These are phyloP conservation scores for Cenchrus fungigraminus DNA, from an alignment of 176 grass and related monocot species.

Conservation along the genomic window DNA sequence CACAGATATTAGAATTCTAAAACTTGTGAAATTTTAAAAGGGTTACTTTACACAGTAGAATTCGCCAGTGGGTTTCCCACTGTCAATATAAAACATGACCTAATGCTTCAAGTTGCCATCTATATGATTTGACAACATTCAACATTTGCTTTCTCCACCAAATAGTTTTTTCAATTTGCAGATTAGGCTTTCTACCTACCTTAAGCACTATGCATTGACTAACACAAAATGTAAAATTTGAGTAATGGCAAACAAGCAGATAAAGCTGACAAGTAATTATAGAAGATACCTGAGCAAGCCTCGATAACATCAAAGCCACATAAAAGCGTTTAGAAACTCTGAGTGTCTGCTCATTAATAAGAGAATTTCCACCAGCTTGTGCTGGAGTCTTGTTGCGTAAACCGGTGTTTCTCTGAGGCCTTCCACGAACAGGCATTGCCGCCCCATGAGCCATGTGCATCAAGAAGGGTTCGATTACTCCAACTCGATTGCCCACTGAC, in stretches of 20 bases:
- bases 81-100: background rate
- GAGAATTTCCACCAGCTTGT: slow-evolving; percentile 36
- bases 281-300: slow-evolving; percentile 77
- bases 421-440: slow-evolving; percentile 59
- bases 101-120: slow-evolving; percentile 9
- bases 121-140: background rate
- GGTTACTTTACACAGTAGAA: background rate
- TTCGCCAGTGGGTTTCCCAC: background rate
- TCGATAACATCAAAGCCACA: slow-evolving; percentile 92
- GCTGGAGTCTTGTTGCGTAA: slow-evolving; percentile 30
- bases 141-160: background rate
- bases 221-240: background rate
- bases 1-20: background rate
- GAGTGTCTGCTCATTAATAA: slow-evolving; percentile 69
- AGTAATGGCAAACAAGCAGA: slow-evolving; percentile 8
- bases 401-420: slow-evolving; percentile 48
- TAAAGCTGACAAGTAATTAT: slow-evolving; percentile 14
- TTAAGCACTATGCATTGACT: background rate
- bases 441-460: slow-evolving; percentile 97
- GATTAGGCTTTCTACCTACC: background rate
- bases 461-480: slow-evolving; percentile 86
- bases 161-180: background rate
- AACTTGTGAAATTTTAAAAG: background rate
- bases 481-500: slow-evolving; percentile 89
- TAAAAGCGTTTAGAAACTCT: slow-evolving; percentile 94